phyloP scores from a whole-genome alignment of 139 green algal species.

The Chlamydomonas schloesseri region DNA sequence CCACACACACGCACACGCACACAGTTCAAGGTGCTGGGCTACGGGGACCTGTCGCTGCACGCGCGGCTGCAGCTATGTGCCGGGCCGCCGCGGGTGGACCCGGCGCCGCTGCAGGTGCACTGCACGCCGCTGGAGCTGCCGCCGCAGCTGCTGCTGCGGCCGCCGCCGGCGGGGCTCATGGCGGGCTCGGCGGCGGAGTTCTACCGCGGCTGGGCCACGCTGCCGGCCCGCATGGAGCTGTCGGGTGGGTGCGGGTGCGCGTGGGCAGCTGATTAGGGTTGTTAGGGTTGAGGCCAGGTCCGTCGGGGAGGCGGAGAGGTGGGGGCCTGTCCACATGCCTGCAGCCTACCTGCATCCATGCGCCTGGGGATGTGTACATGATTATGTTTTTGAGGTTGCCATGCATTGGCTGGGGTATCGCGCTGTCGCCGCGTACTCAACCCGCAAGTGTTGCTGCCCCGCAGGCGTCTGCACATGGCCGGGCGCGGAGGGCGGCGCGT shows the following conservation, averaged over 20 bases:
- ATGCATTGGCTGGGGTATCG: no score
- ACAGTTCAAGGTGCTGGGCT: constrained; percentile 44
- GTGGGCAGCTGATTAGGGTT: neutral
- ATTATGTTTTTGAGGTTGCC: no score
- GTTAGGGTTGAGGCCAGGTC: no score
- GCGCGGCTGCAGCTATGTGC: constrained; percentile 46
- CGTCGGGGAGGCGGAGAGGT: no score
- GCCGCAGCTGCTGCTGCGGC: neutral
- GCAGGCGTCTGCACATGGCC: constrained; percentile 55
- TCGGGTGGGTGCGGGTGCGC: constrained; percentile 30
- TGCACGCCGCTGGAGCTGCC: constrained; percentile 29
- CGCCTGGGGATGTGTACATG: no score
- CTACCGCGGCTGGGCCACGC: constrained; percentile 46
- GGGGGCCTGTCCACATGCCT: no score
- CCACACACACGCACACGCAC: no score
- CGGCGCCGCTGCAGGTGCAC: constrained; percentile 33
- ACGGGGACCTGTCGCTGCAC: constrained; percentile 53
- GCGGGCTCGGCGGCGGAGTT: constrained; percentile 17
- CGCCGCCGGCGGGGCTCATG: neutral
- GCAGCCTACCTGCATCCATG: no score
- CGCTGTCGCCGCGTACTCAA: no score
- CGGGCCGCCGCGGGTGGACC: constrained; percentile 2
- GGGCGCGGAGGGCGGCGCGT: constrained; percentile 61
- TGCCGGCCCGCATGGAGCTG: constrained; percentile 54
- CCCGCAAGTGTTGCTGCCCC: neutral